phyloP scores from a whole-genome alignment of 345 rosid genomes.

The Noccaea bulbosa region DNA sequence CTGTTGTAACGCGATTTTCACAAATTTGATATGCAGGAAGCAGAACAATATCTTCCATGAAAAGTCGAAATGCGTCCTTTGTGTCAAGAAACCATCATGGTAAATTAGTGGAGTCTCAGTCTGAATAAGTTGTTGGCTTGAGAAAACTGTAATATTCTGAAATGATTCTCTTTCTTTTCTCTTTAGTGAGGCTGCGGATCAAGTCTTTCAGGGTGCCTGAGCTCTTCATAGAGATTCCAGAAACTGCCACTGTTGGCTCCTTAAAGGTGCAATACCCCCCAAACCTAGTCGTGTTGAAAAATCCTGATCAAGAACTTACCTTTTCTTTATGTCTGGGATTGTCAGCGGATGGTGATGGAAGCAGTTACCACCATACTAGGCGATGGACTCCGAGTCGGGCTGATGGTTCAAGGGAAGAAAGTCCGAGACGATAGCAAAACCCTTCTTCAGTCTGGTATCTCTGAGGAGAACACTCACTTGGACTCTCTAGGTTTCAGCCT shows the following conservation, averaged over 20 bases:
- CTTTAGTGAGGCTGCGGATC: constrained; percentile 86
- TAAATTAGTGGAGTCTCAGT: constrained; percentile 16
- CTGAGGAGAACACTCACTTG: constrained; percentile 56
- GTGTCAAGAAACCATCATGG: constrained; percentile 35
- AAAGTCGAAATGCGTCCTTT: constrained; percentile 46
- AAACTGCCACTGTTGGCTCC: constrained; percentile 87
- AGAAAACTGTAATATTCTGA: constrained; percentile 32
- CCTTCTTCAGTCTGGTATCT: constrained; percentile 79
- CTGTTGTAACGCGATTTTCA: constrained; percentile 46
- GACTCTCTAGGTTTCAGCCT: constrained; percentile 83
- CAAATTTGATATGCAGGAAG: constrained; percentile 41
- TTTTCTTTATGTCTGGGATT: constrained; percentile 4
- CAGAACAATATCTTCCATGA: constrained; percentile 47
- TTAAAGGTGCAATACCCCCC: constrained; percentile 64
- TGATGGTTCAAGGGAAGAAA: constrained; percentile 86
- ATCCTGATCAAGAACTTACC: constrained; percentile 11
- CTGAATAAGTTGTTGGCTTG: not conserved
- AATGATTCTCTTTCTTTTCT: constrained; percentile 9
- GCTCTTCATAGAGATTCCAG: constrained; percentile 83
- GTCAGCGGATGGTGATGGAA: constrained; percentile 88
- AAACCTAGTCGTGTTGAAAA: constrained; percentile 13
- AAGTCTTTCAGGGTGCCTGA: constrained; percentile 93
- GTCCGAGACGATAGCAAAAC: constrained; percentile 86
- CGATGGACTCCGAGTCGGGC: constrained; percentile 73
- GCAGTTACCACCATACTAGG: constrained; percentile 79